Base-by-base conservation (phyloP, 148 eudicot genomes). In the Spergularia marina region DNA sequence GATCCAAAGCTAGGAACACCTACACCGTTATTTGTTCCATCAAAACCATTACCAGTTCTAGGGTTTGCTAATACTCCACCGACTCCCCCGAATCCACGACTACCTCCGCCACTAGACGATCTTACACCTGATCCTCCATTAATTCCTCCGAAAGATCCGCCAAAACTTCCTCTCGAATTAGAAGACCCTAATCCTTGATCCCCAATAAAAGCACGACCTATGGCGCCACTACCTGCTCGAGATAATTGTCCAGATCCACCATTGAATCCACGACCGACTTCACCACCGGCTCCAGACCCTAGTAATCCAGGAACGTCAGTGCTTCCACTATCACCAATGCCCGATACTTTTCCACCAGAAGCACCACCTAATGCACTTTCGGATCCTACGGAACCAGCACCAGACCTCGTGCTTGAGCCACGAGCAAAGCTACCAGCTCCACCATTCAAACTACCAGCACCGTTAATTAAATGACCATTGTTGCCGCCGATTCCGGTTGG, bases 301-400 rank as follows among this genome's bases (percentile, higher is more conserved):
- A 30, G 36, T 30, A 30, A 30, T 30, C 36, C 36, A 30, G 36
- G 36, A 30, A 30, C 4, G 36, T 2, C 3, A 30, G 36, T 30
- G 0, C 36, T 2, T 30, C 36, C 36, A 30, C 4, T 30, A 30
- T 0, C 36, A 30, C 36, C 36, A 30, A 0, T 30, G 2, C 36
- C 36, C 36, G 36, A 30, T 30, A 30, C 36, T 30, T 30, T 30
- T 30, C 36, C 36, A 30, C 36, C 36, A 30, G 36, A 30, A 30
- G 36, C 1, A 30, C 36, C 36, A 30, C 36, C 36, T 30, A 30
- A 0, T 30, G 36, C 63, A 18, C 34, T 10, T 7, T 53, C 70
- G 12, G 68, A 68, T 39, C 83, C 83, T 9, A 40, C 49, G 6
- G 52, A 57, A 52, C 52, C 44, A 30, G 2, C 36, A 30, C 36